phyloP scores from a whole-genome alignment of 148 eudicot genomes.

The Linanthus parryae region DNA sequence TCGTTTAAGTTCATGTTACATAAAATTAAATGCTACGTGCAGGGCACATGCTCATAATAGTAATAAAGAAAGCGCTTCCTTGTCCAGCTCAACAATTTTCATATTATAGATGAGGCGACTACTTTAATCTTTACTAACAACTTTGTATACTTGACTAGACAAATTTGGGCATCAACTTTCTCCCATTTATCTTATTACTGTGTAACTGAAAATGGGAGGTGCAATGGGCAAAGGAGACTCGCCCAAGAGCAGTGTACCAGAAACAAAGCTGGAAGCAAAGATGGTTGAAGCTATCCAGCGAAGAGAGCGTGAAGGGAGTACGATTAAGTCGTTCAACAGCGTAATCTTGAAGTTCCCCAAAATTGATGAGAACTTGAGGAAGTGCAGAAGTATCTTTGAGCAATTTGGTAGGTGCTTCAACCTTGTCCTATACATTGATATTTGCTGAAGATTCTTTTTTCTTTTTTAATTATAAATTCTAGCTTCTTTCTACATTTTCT shows the following conservation, averaged over 20 bases:
- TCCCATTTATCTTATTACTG: not conserved
- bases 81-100: too few relatives aligned
- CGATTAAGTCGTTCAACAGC: constrained; percentile 67
- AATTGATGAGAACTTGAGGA: constrained; percentile 74
- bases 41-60: too few relatives aligned
- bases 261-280: constrained; percentile 77
- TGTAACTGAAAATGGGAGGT: constrained; percentile 58
- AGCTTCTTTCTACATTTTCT: not conserved
- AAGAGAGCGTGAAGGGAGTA: constrained; percentile 58
- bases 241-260: constrained; percentile 28
- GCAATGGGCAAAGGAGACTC: constrained; percentile 38
- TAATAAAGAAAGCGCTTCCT: too few relatives aligned
- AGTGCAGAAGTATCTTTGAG: constrained; percentile 67
- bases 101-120: not conserved
- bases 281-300: constrained; percentile 70
- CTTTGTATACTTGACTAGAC: constrained; percentile 4
- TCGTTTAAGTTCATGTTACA: too few relatives aligned
- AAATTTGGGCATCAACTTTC: not conserved
- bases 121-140: not conserved
- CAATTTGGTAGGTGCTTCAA: constrained; percentile 53
- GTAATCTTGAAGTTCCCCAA: constrained; percentile 85
- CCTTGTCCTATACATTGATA: not conserved
- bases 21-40: too few relatives aligned
- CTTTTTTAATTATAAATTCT: not conserved
- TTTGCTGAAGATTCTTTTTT: not conserved